Evolutionary conservation across 192 early-diverging fungal genomes (phyloP).

Genomic region (Kickxella alabastrina): DNA sequence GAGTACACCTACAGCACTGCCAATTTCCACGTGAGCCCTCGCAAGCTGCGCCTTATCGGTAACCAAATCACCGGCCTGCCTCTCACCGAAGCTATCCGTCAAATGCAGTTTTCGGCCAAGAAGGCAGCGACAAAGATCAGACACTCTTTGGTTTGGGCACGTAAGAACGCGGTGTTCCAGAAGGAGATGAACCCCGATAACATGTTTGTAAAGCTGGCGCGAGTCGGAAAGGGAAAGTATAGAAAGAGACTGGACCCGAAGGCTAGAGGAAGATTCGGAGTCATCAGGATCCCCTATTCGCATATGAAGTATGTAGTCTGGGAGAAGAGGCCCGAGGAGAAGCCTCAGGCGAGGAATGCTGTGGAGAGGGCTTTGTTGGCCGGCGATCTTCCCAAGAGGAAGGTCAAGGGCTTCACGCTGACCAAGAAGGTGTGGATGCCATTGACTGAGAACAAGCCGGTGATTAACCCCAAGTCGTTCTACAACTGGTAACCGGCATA

Average conservation of each 20-base stretch:
- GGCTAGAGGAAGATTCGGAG: slow-evolving; percentile 73
- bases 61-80: slow-evolving; percentile 65
- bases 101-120: slow-evolving; percentile 75
- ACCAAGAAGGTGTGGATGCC: slow-evolving; percentile 68
- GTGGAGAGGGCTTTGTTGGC: slow-evolving; percentile 30
- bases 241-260: slow-evolving; percentile 71
- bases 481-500: slow-evolving; percentile 69
- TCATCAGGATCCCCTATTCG: slow-evolving; percentile 69
- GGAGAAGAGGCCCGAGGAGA: slow-evolving; percentile 48
- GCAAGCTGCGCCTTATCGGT: slow-evolving; percentile 66
- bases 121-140: slow-evolving; percentile 58
- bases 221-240: slow-evolving; percentile 83
- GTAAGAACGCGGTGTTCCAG: slow-evolving; percentile 64
- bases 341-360: slow-evolving; percentile 16
- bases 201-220: slow-evolving; percentile 66
- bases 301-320: slow-evolving; percentile 82
- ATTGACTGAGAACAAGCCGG: slow-evolving; percentile 65
- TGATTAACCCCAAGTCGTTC: slow-evolving; percentile 63
- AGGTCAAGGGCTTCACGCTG: slow-evolving; percentile 63
- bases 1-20: slow-evolving; percentile 51
- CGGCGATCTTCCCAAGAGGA: slow-evolving; percentile 37
- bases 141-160: slow-evolving; percentile 66
- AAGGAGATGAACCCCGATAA: slow-evolving; percentile 60
- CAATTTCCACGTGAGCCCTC: slow-evolving; percentile 68
- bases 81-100: slow-evolving; percentile 69